Base-by-base conservation (phyloP, 176 grass and related monocot genomes). In the Ampelocalamus luodianensis region DNA sequence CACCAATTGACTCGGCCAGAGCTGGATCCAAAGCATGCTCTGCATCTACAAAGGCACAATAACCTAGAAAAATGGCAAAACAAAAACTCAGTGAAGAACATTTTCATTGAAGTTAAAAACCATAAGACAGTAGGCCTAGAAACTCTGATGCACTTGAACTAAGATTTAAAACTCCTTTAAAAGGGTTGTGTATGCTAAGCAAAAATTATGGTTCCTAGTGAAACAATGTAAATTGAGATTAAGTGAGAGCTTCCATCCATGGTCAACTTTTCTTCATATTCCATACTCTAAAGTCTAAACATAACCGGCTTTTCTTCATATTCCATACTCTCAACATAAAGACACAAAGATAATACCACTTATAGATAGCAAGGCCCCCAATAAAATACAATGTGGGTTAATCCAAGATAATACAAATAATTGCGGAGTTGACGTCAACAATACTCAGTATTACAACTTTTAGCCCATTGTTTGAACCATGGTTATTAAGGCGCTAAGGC, bases 1-100 rank as follows among this genome's bases (percentile, higher is more conserved):
- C 96, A 59, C 96, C 96, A 90, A 99, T 99, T 77, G 88, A 78
- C 78, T 99, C 88, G 17, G 96, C 93, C 53, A 99, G 67, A 83
- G 93, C n/a, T 81, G 96, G 96, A 94, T 99, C 96, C 76, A 99
- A 81, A 65, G 96, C 96, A 85, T 99, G 96, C 45, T 99, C 96
- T 59, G 96, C 96, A 61, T 99, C 96, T 87, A 99, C 32, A 70
- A 99, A 99, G 51, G 93, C 96, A 91, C 96, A 99, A 55, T 99
- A 99, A 68, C 96, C 96, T 99, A 86, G 49, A 80, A 51, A 88
- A 29, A 56, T 32, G 45, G 18, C n/a, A 34, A 77, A 81, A 24
- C 1, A 83, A 50, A 65, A 76, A 68, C 1, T n/a, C 23, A 68
- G 65, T 82, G 59, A 74, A 36, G 13, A 82, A 65, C 75, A 4